Percentiles rank a stretch among this genome's conserved stretches.
phyloP scores from a whole-genome alignment of 2,329 filamentous ascomycete species.

The Calonectria pteridis region DNA sequence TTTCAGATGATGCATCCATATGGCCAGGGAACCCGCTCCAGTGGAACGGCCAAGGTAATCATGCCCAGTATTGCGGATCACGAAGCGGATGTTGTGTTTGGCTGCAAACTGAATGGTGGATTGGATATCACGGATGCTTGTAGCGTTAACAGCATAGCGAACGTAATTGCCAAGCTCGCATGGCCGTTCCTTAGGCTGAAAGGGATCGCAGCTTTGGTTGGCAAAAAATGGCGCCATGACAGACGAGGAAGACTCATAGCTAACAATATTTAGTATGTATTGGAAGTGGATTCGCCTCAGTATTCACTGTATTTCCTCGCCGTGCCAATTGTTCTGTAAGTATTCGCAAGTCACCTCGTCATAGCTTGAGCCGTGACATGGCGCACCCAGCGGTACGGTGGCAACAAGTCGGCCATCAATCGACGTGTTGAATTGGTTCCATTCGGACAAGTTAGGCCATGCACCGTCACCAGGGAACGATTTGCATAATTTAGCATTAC shows the following conservation, averaged over 20 bases:
- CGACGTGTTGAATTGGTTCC: neutral
- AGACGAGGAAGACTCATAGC: constrained; percentile 51
- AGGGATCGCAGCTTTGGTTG: constrained; percentile 54
- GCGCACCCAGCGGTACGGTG: constrained; percentile 34
- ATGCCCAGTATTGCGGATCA: constrained; percentile 50
- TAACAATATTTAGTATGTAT: neutral
- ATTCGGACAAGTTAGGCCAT: neutral
- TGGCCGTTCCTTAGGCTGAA: constrained; percentile 50
- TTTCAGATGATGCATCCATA: constrained; percentile 57
- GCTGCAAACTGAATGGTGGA: constrained; percentile 53
- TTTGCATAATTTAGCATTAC: neutral
- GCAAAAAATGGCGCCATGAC: constrained; percentile 55
- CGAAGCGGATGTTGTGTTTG: constrained; percentile 52
- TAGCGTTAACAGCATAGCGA: constrained; percentile 53
- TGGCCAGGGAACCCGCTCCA: constrained; percentile 51
- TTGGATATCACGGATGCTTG: constrained; percentile 45
- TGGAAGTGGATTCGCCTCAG: neutral
- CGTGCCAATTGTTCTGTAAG: constrained; percentile 52
- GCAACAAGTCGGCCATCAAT: neutral
- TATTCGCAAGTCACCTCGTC: constrained; percentile 56
- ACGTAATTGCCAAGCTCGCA: constrained; percentile 60
- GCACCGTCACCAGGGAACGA: neutral
- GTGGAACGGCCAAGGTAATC: constrained; percentile 52
- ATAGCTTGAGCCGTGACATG: constrained; percentile 64
- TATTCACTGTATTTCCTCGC: constrained; percentile 51